phyloP scores from a whole-genome alignment of 2,329 filamentous ascomycete genomes.

The Fusarium luffae region DNA sequence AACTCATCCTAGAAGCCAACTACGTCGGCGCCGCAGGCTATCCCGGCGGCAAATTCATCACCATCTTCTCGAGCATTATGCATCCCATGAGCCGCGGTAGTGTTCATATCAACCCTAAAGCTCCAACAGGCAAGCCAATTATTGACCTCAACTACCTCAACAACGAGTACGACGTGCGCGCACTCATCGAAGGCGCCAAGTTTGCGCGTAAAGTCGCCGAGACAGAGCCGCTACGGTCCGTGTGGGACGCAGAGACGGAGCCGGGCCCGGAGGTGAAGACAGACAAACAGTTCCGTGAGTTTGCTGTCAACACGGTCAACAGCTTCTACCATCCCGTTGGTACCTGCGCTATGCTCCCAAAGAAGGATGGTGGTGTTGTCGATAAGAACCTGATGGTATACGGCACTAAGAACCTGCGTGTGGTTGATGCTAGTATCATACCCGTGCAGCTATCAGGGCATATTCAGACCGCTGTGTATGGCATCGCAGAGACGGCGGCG shows the following conservation, averaged over 20 bases:
- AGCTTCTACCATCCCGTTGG: constrained; percentile 2
- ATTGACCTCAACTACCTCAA: constrained; percentile 2
- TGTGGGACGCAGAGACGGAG: background rate
- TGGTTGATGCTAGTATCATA: constrained; percentile 15
- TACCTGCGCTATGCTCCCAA: constrained; percentile 3
- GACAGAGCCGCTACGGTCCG: background rate
- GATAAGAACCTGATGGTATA: background rate
- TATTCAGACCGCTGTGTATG: constrained; percentile 6
- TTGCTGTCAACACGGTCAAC: background rate
- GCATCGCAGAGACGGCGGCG: background rate
- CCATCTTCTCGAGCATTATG: background rate
- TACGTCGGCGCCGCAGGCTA: constrained; percentile 4
- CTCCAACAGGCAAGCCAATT: background rate
- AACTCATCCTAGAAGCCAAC: constrained; percentile 6
- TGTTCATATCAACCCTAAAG: background rate
- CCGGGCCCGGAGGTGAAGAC: background rate
- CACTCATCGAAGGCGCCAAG: background rate
- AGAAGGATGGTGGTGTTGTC: constrained; percentile 1
- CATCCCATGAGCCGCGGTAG: constrained; percentile 10
- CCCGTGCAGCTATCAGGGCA: constrained; percentile 1
- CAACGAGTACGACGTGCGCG: constrained; percentile 1
- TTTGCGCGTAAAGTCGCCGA: constrained; percentile 3
- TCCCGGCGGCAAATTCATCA: background rate
- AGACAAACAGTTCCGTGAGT: background rate
- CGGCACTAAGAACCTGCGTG: background rate